Percentiles rank a stretch among this genome's conserved stretches.
phyloP scores from a whole-genome alignment of 1,284 basidiomycete species.

The Cutaneotrichosporon sp. region DNA sequence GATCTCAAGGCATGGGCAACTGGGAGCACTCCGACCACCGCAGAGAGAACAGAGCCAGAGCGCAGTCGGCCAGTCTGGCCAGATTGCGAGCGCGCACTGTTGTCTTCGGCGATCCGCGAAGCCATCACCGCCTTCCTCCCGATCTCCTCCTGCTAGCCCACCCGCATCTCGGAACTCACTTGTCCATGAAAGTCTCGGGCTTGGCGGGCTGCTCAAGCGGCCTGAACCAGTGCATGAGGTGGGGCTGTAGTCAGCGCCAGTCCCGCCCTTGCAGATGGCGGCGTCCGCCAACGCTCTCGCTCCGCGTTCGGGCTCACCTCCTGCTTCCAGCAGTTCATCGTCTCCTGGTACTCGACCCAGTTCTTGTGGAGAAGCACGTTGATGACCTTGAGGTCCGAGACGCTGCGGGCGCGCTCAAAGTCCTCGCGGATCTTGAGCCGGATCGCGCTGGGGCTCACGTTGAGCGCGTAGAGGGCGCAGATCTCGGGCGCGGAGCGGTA shows the following conservation, averaged over 20 bases:
- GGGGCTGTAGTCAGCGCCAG: conserved; percentile 37
- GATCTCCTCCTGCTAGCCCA: background rate
- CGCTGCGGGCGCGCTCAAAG: conserved; percentile 83
- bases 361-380: conserved; percentile 88
- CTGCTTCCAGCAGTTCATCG: conserved; percentile 92
- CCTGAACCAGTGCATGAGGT: conserved; percentile 55
- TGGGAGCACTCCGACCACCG: no score
- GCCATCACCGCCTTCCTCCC: background rate
- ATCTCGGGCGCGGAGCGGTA: conserved; percentile 91
- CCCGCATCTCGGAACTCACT: conserved; percentile 18
- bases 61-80: no score
- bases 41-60: no score
- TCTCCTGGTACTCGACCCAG: conserved; percentile 89
- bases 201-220: conserved; percentile 46
- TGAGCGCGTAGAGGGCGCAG: conserved; percentile 78
- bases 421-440: conserved; percentile 80
- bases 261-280: background rate
- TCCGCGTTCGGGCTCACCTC: conserved; percentile 42
- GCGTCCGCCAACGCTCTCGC: background rate
- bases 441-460: conserved; percentile 76
- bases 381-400: conserved; percentile 79
- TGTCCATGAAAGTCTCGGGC: conserved; percentile 54
- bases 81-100: no score
- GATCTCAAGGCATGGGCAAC: no score
- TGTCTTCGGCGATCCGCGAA: no score